Base-by-base conservation (phyloP, 192 early-diverging fungal genomes). In the Phlyctochytrium arcticum region DNA sequence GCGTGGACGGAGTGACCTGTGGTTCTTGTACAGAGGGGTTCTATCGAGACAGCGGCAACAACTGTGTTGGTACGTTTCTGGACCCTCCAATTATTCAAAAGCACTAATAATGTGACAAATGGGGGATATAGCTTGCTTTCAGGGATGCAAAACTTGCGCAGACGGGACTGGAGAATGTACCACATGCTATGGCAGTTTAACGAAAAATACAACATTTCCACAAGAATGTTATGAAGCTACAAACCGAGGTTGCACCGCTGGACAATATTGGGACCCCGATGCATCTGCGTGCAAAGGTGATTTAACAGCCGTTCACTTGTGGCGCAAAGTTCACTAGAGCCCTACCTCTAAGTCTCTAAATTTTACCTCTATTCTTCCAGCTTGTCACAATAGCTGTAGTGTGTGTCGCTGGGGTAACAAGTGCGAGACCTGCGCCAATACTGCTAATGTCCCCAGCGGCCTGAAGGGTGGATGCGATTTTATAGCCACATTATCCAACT, bases 51-150 rank as follows among this genome's bases (percentile, higher is more conserved):
- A 19, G 30, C n/a, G 10, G 19, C 26, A 49, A 49, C 17, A 35
- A 24, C 12, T 63, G 61, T 26, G 61, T 63, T 23, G 30, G 61
- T 63, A 63, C 49, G 61, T 1, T 32, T 9, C 26, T 51, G 7
- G 1, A 48, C 23, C 19, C 29, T n/a, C n/a, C n/a, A n/a, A n/a
- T 10, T 21, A 6, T 61, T 27, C 39, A 60, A 19, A 42, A 12
- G 39, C 12, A n/a, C 39, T 44, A 60, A 1, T 19, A 0, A 17
- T 31, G 39, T 60, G 8, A 26, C 0, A n/a, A 33, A 60, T 12
- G 15, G 19, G 42, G 21, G 24, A 15, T 4, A 27, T 26, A 61
- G 59, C 59, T 15, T 61, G 59, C 46, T 46, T 35, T 35, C 59
- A 33, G 6, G 61, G 61, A 26, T 63, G 61, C 35, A n/a, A 33